Percentiles rank a stretch among this genome's conserved stretches.
Evolutionary conservation across 1,284 basidiomycete species (phyloP).

Genomic region (Laetiporus sulphureus): DNA sequence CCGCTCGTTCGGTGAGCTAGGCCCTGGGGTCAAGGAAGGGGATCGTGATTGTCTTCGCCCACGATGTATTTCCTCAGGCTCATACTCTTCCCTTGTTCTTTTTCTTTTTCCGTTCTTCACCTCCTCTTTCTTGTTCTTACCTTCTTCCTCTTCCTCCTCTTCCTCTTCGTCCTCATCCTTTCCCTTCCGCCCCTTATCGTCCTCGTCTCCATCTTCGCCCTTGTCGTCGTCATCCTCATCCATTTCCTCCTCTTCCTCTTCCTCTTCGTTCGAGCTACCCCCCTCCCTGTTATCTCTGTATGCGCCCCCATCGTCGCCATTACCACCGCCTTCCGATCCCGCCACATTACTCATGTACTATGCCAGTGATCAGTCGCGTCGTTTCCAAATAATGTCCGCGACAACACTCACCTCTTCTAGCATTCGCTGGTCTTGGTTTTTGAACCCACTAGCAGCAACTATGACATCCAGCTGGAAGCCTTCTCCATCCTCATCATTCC

Average conservation of each 20-base stretch:
- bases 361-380: neutral
- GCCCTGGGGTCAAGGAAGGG: neutral
- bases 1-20: neutral
- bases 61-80: no score
- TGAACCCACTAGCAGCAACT: slow-evolving; percentile 90
- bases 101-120: no score
- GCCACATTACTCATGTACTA: no score
- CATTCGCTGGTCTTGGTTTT: slow-evolving; percentile 72
- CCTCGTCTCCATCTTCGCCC: slow-evolving; percentile 21
- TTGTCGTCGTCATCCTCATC: slow-evolving; percentile 24
- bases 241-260: slow-evolving; percentile 22
- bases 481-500: slow-evolving; percentile 37
- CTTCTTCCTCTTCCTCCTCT: slow-evolving; percentile 5
- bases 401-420: slow-evolving; percentile 69
- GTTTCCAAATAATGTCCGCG: slow-evolving; percentile 9
- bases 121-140: neutral
- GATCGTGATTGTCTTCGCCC: no score
- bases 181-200: slow-evolving; percentile 23
- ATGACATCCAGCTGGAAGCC: slow-evolving; percentile 79
- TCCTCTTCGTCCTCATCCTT: slow-evolving; percentile 16
- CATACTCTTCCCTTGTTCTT: no score
- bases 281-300: no score
- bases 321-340: no score
- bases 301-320: no score
- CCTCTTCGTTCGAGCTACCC: slow-evolving; percentile 28